A percentile compares a stretch with the other conserved stretches of the same genome.
phyloP scores from a whole-genome alignment of 2,329 filamentous ascomycete genomes.

The Knufia petricola region DNA sequence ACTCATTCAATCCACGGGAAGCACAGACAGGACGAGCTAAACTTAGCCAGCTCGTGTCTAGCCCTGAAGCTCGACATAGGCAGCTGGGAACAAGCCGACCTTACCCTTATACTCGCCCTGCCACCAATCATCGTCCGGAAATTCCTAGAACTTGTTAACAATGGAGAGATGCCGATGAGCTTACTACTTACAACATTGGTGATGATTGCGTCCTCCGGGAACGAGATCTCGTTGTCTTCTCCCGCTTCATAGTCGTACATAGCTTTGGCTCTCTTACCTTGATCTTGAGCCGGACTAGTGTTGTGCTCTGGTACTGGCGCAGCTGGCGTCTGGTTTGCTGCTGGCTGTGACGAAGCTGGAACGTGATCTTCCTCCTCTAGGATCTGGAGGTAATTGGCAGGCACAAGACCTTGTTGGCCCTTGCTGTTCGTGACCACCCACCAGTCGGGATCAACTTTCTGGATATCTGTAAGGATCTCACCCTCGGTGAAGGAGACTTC shows the following conservation, averaged over 20 bases:
- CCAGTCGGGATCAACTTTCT: constrained; percentile 98
- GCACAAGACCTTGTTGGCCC: constrained; percentile 70
- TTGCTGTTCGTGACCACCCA: constrained; percentile 87
- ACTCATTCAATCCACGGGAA: too few species aligned
- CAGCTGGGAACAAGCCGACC: constrained; percentile 67
- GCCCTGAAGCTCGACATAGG: constrained; percentile 38
- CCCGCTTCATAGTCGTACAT: constrained; percentile 95
- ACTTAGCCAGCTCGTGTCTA: constrained; percentile 18
- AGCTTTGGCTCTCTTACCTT: constrained; percentile 65
- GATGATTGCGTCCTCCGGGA: constrained; percentile 80
- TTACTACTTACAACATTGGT: constrained; percentile 57
- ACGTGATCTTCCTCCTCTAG: constrained; percentile 47
- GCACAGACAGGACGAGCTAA: too few species aligned
- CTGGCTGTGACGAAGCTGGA: constrained; percentile 20
- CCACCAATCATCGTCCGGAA: constrained; percentile 99
- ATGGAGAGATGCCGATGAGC: constrained; percentile 18
- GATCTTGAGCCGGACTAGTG: constrained; percentile 26
- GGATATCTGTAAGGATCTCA: constrained; percentile 79
- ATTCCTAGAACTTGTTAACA: constrained; percentile 52
- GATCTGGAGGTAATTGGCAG: constrained; percentile 92
- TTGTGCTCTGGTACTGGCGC: constrained; percentile 32
- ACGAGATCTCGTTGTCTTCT: constrained; percentile 79
- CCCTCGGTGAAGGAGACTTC: constrained; percentile 87
- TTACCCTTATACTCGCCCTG: constrained; percentile 74
- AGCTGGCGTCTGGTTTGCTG: constrained; percentile 22